These are phyloP conservation scores for Graphilbum fragrans DNA, from an alignment of 2,329 filamentous ascomycete species.

Conservation along the genomic window DNA sequence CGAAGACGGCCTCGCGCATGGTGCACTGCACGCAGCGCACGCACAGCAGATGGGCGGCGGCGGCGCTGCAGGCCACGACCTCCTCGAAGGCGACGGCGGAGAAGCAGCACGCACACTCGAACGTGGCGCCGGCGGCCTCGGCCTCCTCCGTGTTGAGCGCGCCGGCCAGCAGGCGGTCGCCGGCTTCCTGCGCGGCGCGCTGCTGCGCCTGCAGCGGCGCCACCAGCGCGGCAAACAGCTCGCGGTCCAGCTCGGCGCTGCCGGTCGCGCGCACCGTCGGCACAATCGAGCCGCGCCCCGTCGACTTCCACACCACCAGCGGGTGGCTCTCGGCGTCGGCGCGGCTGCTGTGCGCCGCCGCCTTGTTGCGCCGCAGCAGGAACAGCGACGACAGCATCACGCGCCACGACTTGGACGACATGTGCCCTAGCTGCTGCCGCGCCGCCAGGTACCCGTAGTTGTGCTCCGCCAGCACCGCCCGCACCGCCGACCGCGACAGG, in stretches of 20 bases:
- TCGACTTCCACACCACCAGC: constrained; percentile 48
- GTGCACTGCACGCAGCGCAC: constrained; percentile 73
- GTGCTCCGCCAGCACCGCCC: constrained; percentile 66
- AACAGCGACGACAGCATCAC: constrained; percentile 63
- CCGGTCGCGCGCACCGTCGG: constrained; percentile 56
- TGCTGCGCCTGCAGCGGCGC: constrained; percentile 35
- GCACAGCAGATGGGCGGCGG: constrained; percentile 57
- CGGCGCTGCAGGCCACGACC: constrained; percentile 44
- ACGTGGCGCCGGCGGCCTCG: constrained; percentile 39
- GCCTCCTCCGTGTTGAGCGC: constrained; percentile 47
- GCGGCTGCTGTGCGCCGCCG: constrained; percentile 23
- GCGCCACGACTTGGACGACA: constrained; percentile 67
- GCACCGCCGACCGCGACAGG: constrained; percentile 60
- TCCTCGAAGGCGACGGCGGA: constrained; percentile 59
- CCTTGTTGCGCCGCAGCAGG: constrained; percentile 41
- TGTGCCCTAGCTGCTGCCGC: constrained; percentile 52
- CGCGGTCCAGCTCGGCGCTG: constrained; percentile 49
- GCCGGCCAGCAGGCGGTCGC: constrained; percentile 40
- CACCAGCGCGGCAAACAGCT: constrained; percentile 47
- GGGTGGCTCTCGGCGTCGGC: constrained; percentile 42
- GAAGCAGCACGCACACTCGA: constrained; percentile 74
- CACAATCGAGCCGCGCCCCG: constrained; percentile 40
- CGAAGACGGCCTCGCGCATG: constrained; percentile 79
- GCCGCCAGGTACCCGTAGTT: constrained; percentile 70
- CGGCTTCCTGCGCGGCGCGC: constrained; percentile 29